phyloP scores from a whole-genome alignment of 768 basidiomycete genomes.

The Tricholoma sp. region DNA sequence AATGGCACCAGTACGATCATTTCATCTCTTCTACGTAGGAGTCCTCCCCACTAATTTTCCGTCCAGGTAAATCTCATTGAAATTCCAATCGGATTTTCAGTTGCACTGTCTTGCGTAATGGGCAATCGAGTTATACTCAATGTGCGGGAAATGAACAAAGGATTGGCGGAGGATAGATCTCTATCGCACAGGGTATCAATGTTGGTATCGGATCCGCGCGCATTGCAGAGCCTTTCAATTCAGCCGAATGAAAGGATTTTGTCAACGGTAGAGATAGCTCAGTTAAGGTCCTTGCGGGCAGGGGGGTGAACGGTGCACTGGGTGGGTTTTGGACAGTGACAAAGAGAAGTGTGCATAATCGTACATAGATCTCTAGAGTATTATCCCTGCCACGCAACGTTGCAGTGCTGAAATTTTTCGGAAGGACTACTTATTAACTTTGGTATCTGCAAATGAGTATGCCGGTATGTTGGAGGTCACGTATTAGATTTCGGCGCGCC shows the following conservation, averaged over 20 bases:
- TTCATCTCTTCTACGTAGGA: conserved; percentile 19
- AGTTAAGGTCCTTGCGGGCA: neutral
- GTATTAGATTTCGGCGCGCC: too few relatives aligned
- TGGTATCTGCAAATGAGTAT: too few relatives aligned
- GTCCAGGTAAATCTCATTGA: conserved; percentile 37
- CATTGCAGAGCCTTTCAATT: neutral
- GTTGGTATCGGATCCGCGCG: too few relatives aligned
- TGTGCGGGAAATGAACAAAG: conserved; percentile 38
- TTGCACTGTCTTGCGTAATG: conserved; percentile 53
- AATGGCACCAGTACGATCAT: conserved; percentile 16
- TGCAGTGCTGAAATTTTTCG: too few relatives aligned
- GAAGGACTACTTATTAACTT: too few relatives aligned
- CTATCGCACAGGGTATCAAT: neutral
- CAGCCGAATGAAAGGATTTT: neutral
- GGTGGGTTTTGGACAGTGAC: neutral
- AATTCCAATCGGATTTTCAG: conserved; percentile 52
- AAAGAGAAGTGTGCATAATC: too few relatives aligned
- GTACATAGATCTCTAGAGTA: too few relatives aligned
- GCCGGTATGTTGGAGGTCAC: too few relatives aligned
- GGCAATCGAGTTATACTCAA: conserved; percentile 55
- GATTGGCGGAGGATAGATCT: conserved; percentile 11
- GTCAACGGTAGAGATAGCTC: neutral
- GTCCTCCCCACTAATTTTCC: neutral
- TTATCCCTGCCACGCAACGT: too few relatives aligned
- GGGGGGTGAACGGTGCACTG: neutral